Base-by-base conservation (phyloP, 2,329 filamentous ascomycete species). In the Pseudophaeomoniella oleicola region DNA sequence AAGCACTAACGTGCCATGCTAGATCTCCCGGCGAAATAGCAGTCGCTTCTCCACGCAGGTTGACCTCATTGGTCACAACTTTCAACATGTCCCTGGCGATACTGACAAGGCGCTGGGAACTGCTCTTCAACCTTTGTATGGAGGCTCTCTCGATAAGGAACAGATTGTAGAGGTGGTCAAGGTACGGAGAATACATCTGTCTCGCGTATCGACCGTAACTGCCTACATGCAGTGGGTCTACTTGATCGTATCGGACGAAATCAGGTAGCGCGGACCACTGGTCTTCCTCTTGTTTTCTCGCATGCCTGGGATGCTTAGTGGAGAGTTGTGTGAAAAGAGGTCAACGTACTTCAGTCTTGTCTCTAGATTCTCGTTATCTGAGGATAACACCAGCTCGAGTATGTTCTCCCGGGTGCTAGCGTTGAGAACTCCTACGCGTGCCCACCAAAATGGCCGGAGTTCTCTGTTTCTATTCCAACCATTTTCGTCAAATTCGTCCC, bases 401-500 rank as follows among this genome's bases (percentile, higher is more conserved):
- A 54, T 47, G n/a, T 54, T 50, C 40, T 57, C 55, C 37, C 57
- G 56, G 5, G 54, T 29, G 1, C 48, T 19, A 3, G 52, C 50
- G 37, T 50, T 55, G 9, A 51, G 42, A 10, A 32, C 19, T 6
- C 12, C 31, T 19, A 47, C 34, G 22, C 42, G 36, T 19, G 18
- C 16, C 13, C 31, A 13, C 13, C 17, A 16, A 19, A 44, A 47
- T 43, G 41, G 44, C 27, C 42, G 38, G 37, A 39, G 38, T 18
- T 37, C 32, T 6, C 42, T 42, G 13, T 45, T 14, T 2, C 39
- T 44, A 32, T 49, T 47, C 54, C 53, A 57, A 5, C 54, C 54
- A 6, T 44, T 42, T 3, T 37, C 39, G 30, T 50, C 46, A 5
- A 55, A 44, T 12, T 48, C 46, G 1, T 44, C 46, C 19, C 54